phyloP scores from a whole-genome alignment of 108 stramenopile genomes.

The Cyclostephanos tholiformis region DNA sequence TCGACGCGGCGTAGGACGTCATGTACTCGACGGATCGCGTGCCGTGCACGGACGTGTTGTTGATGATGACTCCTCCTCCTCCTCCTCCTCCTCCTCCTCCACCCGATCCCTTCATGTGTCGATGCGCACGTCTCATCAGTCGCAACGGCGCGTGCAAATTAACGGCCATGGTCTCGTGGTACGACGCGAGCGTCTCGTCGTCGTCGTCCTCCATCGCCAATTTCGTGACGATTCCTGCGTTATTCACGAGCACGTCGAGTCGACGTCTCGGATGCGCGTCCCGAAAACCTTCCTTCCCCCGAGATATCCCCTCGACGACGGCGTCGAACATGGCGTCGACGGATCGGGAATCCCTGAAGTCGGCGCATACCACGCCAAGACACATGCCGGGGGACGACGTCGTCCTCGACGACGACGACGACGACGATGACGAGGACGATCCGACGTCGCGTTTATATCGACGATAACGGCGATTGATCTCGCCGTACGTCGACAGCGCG shows the following conservation, averaged over 20 bases:
- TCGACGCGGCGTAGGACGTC: conserved; percentile 63
- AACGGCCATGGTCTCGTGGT: conserved; percentile 65
- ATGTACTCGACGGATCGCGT: conserved; percentile 60
- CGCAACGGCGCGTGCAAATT: conserved; percentile 69
- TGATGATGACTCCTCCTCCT: conserved; percentile 56
- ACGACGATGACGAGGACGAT: no score
- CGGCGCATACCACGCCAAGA: conserved; percentile 58
- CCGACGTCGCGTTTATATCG: no score
- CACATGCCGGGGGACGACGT: conserved; percentile 51
- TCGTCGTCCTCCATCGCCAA: conserved; percentile 62
- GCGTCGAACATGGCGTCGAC: conserved; percentile 45
- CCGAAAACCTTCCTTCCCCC: no score
- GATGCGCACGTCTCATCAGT: conserved; percentile 48
- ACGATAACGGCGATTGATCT: no score
- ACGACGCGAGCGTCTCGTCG: conserved; percentile 45
- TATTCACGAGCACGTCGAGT: conserved; percentile 65
- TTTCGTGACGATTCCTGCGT: conserved; percentile 72
- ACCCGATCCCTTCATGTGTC: conserved; percentile 56
- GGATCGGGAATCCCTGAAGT: conserved; percentile 47
- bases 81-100: conserved; percentile 11
- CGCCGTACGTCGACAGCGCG: no score
- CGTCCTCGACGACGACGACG: no score
- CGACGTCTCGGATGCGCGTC: no score
- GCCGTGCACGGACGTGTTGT: conserved; percentile 68
- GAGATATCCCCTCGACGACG: conserved; percentile 22